phyloP scores from a whole-genome alignment of 768 basidiomycete species.

The Calvatia gigantea region DNA sequence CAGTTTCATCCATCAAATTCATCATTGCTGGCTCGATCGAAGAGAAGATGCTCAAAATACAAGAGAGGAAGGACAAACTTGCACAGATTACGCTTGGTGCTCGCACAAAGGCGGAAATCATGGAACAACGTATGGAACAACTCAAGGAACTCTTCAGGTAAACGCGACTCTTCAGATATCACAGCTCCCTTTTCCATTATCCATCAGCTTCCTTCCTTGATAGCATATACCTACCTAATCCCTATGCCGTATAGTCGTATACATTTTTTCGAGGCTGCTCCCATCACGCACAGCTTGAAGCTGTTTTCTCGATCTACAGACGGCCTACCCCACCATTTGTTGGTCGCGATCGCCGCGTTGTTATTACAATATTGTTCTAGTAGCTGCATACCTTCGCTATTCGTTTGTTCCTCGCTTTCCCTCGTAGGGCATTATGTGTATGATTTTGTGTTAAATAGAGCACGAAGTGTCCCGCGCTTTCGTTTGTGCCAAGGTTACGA shows the following conservation, averaged over 20 bases:
- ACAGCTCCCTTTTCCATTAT: constrained; percentile 24
- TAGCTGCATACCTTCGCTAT: constrained; percentile 9
- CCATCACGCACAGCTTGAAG: neutral
- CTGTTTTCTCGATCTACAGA: neutral
- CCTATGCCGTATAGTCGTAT: constrained; percentile 6
- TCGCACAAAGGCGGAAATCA: constrained; percentile 82
- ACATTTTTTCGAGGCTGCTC: neutral
- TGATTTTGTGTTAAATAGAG: constrained; percentile 40
- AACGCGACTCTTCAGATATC: constrained; percentile 13
- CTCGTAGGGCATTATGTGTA: constrained; percentile 8
- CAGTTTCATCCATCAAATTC: constrained; percentile 88
- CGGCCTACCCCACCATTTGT: constrained; percentile 1
- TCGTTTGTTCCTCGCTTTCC: neutral
- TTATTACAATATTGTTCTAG: constrained; percentile 10
- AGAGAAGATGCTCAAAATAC: constrained; percentile 86
- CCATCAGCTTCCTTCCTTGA: constrained; percentile 26
- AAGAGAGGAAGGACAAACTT: constrained; percentile 90
- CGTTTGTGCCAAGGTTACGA: constrained; percentile 71
- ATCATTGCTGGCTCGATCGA: constrained; percentile 96
- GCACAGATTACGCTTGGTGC: constrained; percentile 93
- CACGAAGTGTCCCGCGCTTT: constrained; percentile 71
- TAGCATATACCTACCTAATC: constrained; percentile 18
- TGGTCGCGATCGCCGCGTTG: neutral
- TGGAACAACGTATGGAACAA: constrained; percentile 87
- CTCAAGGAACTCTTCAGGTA: constrained; percentile 66